These are phyloP conservation scores for Chiua sp. DNA, from an alignment of 1,284 basidiomycete species.

Conservation along the genomic window DNA sequence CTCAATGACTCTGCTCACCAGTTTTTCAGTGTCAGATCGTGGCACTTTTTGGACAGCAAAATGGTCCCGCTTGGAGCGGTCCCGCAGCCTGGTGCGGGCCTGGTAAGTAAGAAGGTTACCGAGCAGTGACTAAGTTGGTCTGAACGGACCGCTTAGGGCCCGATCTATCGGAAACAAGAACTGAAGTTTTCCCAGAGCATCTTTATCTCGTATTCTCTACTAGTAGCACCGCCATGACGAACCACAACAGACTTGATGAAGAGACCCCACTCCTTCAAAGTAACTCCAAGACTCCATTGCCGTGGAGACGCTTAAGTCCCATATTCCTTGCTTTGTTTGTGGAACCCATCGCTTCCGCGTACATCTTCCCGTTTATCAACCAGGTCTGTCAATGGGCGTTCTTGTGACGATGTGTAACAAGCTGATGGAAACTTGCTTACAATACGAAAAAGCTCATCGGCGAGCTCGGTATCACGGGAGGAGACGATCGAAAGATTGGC, in stretches of 20 bases:
- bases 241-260: constrained; percentile 9
- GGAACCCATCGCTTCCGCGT: constrained; percentile 25
- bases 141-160: no score
- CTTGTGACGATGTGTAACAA: neutral
- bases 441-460: constrained; percentile 32
- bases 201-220: neutral
- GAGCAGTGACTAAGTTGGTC: no score
- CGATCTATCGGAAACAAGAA: no score
- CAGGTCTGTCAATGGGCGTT: constrained; percentile 20
- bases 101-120: no score
- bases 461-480: constrained; percentile 38
- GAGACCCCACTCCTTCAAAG: constrained; percentile 21
- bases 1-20: no score
- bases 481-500: constrained; percentile 63
- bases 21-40: no score
- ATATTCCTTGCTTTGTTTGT: constrained; percentile 19
- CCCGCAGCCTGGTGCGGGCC: no score
- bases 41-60: no score
- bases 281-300: constrained; percentile 26
- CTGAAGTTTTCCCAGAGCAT: no score
- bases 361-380: constrained; percentile 33
- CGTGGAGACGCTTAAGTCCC: constrained; percentile 16
- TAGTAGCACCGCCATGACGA: constrained; percentile 12
- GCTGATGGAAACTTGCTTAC: no score
- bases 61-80: no score